Conservation (phyloP, 2,329 filamentous ascomycete species). For the Sclerotinia borealis region DNA sequence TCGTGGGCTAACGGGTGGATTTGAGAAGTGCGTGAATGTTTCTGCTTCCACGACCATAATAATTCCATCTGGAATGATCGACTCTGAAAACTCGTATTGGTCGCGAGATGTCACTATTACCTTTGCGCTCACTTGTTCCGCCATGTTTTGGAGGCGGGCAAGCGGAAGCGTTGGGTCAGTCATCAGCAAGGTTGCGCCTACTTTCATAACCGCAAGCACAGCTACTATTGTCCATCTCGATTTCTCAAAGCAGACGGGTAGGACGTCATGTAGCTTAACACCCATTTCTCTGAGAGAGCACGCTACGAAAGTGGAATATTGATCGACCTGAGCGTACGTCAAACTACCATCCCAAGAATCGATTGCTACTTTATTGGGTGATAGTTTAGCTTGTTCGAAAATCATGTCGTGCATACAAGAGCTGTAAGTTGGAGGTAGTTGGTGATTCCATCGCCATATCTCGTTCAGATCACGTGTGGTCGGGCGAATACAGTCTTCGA, state of each 20-base stretch:
- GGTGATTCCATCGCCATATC: conserved; percentile 44
- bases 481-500: conserved; percentile 33
- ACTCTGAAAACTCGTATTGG: background rate
- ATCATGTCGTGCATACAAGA: conserved; percentile 25
- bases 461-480: conserved; percentile 37
- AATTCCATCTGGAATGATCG: conserved; percentile 5
- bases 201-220: conserved; percentile 30
- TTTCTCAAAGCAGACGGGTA: conserved; percentile 33
- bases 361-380: conserved; percentile 23
- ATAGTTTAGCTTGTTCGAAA: conserved; percentile 10
- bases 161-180: conserved; percentile 30
- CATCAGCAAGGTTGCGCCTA: conserved; percentile 30
- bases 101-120: conserved; percentile 14
- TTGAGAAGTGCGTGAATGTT: background rate
- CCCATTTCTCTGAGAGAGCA: conserved; percentile 21
- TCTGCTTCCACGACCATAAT: background rate
- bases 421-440: conserved; percentile 38
- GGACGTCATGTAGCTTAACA: conserved; percentile 13
- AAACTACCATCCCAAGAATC: conserved; percentile 25
- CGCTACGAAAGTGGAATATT: conserved; percentile 19
- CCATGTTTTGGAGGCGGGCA: conserved; percentile 22
- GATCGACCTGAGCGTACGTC: conserved; percentile 23
- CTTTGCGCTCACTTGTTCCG: conserved; percentile 9
- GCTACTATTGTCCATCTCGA: conserved; percentile 27
- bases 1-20: background rate